Evolutionary conservation across 2,329 filamentous ascomycete species (phyloP).

Genomic region (Nothophoma quercina): DNA sequence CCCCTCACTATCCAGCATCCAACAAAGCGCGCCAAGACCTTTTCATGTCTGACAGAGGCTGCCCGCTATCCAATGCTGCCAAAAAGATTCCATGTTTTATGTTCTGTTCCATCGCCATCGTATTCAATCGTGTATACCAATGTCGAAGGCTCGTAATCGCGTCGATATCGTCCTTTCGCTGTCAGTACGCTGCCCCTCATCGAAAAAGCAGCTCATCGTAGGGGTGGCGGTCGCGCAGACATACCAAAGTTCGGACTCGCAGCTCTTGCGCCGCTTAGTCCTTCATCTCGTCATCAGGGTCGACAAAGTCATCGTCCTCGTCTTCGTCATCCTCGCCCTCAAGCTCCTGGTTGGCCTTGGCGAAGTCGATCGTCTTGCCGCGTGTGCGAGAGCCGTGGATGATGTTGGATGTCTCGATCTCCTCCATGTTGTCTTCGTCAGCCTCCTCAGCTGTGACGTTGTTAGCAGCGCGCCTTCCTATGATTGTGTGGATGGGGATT

Average conservation of each 20-base stretch:
- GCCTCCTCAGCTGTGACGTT: constrained; percentile 65
- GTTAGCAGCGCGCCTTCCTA: constrained; percentile 23
- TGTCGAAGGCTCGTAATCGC: constrained; percentile 29
- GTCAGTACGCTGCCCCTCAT: constrained; percentile 7
- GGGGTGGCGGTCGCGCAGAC: constrained; percentile 4
- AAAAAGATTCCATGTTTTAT: constrained; percentile 26
- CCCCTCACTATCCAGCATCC: constrained; percentile 26
- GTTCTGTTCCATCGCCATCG: constrained; percentile 10
- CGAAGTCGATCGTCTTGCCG: constrained; percentile 90
- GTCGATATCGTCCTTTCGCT: constrained; percentile 23
- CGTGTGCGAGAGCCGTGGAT: constrained; percentile 79
- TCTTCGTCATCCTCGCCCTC: constrained; percentile 78
- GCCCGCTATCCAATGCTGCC: constrained; percentile 36
- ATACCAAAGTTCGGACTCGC: constrained; percentile 30
- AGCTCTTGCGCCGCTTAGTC: constrained; percentile 50
- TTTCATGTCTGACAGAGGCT: constrained; percentile 17
- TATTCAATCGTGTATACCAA: constrained; percentile 18
- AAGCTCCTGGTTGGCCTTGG: constrained; percentile 84
- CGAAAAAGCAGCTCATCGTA: background rate
- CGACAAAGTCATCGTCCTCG: constrained; percentile 74
- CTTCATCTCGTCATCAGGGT: constrained; percentile 74
- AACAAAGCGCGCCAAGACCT: constrained; percentile 38
- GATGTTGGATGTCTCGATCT: constrained; percentile 91
- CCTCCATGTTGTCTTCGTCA: constrained; percentile 83
- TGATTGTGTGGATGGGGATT: constrained; percentile 1